Percentiles rank a stretch among this genome's conserved stretches.
These are phyloP conservation scores for Corylus heterophylla DNA, from an alignment of 306 rosid species.

Conservation along the genomic window DNA sequence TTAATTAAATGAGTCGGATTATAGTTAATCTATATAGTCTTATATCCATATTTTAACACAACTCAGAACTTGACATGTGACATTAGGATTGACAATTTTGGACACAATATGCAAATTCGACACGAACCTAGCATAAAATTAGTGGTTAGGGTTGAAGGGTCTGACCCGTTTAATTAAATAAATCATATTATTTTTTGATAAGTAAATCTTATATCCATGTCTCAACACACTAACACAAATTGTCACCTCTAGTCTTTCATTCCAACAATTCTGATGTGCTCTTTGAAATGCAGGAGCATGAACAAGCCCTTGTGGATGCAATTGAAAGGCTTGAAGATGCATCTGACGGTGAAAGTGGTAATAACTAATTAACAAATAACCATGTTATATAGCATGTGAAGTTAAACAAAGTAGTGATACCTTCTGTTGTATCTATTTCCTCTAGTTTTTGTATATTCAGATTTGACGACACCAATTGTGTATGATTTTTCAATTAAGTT, in stretches of 20 bases:
- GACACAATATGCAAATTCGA: too few relatives aligned
- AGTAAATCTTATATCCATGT: too few relatives aligned
- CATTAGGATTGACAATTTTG: too few relatives aligned
- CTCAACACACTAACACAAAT: too few relatives aligned
- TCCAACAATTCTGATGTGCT: slow-evolving; percentile 23
- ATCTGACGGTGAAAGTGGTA: slow-evolving; percentile 94
- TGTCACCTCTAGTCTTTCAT: background rate
- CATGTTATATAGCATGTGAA: slow-evolving; percentile 23
- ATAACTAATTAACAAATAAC: slow-evolving; percentile 49
- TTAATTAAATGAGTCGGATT: too few relatives aligned
- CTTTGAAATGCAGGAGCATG: slow-evolving; percentile 70
- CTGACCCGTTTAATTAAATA: too few relatives aligned
- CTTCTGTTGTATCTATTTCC: slow-evolving; percentile 40
- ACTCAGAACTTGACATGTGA: too few relatives aligned
- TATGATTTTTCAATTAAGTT: slow-evolving; percentile 18
- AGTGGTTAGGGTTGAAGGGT: too few relatives aligned
- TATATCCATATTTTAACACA: too few relatives aligned
- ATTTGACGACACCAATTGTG: slow-evolving; percentile 24
- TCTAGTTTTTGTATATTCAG: slow-evolving; percentile 30
- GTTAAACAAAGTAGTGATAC: slow-evolving; percentile 29
- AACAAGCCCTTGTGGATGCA: slow-evolving; percentile 76
- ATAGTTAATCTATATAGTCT: too few relatives aligned
- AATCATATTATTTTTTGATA: too few relatives aligned
- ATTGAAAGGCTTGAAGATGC: slow-evolving; percentile 81
- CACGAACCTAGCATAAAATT: too few relatives aligned